A percentile compares a stretch with the other conserved stretches of the same genome.
These are phyloP conservation scores for Epichloe elymi DNA, from an alignment of 2,329 filamentous ascomycete genomes.

Conservation along the genomic window DNA sequence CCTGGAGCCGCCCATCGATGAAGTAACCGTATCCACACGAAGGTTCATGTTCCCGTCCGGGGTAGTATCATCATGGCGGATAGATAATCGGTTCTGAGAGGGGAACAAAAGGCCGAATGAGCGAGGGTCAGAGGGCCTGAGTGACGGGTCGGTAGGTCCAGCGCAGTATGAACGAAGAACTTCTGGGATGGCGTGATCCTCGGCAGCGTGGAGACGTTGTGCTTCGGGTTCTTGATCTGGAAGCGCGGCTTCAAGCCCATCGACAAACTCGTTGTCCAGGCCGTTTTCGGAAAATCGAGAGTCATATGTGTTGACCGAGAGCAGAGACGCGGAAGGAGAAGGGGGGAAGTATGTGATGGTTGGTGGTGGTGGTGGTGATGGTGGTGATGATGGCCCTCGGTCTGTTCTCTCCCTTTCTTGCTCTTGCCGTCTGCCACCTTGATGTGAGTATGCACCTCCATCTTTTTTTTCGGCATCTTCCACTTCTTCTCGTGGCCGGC, in stretches of 20 bases:
- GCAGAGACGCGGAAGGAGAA: conserved; percentile 15
- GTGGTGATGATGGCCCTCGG: not conserved
- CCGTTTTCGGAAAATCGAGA: conserved; percentile 44
- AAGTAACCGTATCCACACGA: conserved; percentile 63
- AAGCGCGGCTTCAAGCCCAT: conserved; percentile 10
- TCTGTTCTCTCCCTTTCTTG: not conserved
- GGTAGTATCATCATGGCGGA: conserved; percentile 83
- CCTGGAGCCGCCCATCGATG: conserved; percentile 16
- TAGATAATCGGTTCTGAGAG: conserved; percentile 63
- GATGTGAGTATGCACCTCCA: not conserved
- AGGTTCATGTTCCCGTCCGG: conserved; percentile 95
- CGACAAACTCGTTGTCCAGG: conserved; percentile 16
- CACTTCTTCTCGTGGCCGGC: not conserved
- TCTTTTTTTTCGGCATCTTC: not conserved
- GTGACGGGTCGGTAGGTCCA: not conserved
- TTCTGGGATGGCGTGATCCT: conserved; percentile 1
- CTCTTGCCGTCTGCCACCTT: not conserved
- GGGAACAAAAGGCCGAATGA: conserved; percentile 82
- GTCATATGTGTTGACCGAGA: conserved; percentile 67
- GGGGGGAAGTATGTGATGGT: conserved; percentile 6
- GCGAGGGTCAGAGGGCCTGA: conserved; percentile 55
- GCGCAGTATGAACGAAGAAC: conserved; percentile 1
- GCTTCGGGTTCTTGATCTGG: not conserved
- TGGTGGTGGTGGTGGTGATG: not conserved
- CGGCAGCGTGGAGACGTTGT: not conserved